phyloP scores from a whole-genome alignment of 306 rosid genomes.

The Cicer cuneatum region DNA sequence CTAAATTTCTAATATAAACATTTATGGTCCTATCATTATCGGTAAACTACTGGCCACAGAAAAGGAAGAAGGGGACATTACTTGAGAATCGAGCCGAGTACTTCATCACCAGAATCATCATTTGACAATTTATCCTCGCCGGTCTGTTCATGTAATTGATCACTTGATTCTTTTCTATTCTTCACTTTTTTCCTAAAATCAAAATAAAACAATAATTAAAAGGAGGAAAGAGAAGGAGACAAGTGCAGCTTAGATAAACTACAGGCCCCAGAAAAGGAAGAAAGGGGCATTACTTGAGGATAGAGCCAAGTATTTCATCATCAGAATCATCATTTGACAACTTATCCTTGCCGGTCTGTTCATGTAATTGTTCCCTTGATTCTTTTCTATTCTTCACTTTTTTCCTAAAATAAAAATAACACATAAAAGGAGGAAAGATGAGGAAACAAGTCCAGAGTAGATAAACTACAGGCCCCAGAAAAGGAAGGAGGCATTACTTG shows the following conservation, averaged over 20 bases:
- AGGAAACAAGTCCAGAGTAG: no score
- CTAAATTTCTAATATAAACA: conserved; percentile 28
- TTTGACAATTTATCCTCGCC: conserved; percentile 38
- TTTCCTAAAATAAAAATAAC: no score
- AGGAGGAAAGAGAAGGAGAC: background rate
- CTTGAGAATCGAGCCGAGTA: conserved; percentile 64
- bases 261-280: background rate
- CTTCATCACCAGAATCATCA: conserved; percentile 60
- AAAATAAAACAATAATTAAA: no score
- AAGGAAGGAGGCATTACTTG: conserved; percentile 51
- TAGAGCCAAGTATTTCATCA: no score
- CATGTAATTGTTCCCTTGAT: no score
- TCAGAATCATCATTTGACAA: no score
- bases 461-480: background rate
- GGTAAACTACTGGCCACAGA: conserved; percentile 5
- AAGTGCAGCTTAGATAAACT: background rate
- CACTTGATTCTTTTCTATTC: conserved; percentile 32
- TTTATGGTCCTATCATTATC: conserved; percentile 21
- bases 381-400: no score
- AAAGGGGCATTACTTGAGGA: no score
- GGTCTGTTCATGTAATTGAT: conserved; percentile 44
- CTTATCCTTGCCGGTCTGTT: no score
- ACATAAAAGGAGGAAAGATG: no score
- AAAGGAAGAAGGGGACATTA: conserved; percentile 45
- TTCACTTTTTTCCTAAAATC: conserved; percentile 52